Base-by-base conservation (phyloP, 78 protist species). In the Speleostelium caveatum region DNA sequence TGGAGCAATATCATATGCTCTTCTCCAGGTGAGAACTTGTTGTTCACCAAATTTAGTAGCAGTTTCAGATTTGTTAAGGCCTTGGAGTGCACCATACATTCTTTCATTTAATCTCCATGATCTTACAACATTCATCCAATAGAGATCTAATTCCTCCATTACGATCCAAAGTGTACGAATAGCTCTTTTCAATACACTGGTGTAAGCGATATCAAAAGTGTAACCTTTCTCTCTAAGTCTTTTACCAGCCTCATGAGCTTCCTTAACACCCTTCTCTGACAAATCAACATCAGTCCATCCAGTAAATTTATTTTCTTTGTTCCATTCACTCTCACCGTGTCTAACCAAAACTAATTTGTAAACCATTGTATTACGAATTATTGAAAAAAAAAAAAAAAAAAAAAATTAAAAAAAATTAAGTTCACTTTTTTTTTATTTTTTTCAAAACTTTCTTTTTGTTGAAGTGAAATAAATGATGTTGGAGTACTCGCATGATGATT, bases 271-370 rank as follows among this genome's bases (percentile, higher is more conserved):
- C 17, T 89, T 63, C 36, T 66, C 95, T 24, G 97, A 71, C 24
- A 96, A 93, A 6, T 76, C 95, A 24, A 96, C 99, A 71, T 97
- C 99, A 10, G 89, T 94, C 99, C 99, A 97, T 19, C 99, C 98
- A 1, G 98, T 97, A 83, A 97, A 96, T 21, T 86, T 56, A 74
- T 97, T 97, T 65, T 86, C 97, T 26, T 87, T 36, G 61, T 97
- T 96, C 97, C 98, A 97, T 73, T 71, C 67, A 33, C 86, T 56
- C 69, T 97, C 97, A 26, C 98, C 98, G 78, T 96, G 98, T 36
- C 98, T 77, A 17, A 96, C 39, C 14, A 96, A 87, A 16, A 94
- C 97, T 66, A 96, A 56, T 51, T 36, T 96, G 35, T 67, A 72
- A 36, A 30, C 73, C 61, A 42, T 41, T 26, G 22, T 75, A 19